Evolutionary conservation across 2,329 filamentous ascomycete genomes (phyloP).

Genomic region (Sphaerulina vaccinii): DNA sequence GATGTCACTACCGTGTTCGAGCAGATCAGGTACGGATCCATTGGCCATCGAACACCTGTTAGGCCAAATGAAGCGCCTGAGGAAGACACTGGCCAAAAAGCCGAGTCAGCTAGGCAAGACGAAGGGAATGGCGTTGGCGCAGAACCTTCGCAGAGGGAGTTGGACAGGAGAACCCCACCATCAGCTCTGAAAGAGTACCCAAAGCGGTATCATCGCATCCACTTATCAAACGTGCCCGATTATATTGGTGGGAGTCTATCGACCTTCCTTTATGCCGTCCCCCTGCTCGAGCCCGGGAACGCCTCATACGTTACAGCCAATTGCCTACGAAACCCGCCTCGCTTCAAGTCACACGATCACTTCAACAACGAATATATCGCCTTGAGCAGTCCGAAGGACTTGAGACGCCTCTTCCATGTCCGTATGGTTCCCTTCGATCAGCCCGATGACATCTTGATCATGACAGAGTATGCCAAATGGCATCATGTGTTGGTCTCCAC

Average conservation of each 20-base stretch:
- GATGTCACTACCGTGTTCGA: constrained; percentile 17
- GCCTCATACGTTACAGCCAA: constrained; percentile 7
- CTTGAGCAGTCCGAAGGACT: constrained; percentile 3
- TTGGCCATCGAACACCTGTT: not conserved
- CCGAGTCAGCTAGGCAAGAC: no score
- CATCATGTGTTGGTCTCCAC: not conserved
- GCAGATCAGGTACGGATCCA: constrained; percentile 19
- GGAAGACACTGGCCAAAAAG: no score
- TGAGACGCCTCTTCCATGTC: constrained; percentile 11
- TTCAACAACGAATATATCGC: constrained; percentile 16
- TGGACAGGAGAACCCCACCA: no score
- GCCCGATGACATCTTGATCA: not conserved
- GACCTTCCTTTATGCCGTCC: constrained; percentile 11
- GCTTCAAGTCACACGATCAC: constrained; percentile 2
- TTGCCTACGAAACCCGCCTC: constrained; percentile 12
- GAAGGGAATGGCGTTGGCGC: no score
- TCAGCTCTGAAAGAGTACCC: constrained; percentile 10
- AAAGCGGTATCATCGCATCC: constrained; percentile 15
- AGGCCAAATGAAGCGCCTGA: no score
- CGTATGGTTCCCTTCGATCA: not conserved
- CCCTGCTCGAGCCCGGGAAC: constrained; percentile 5
- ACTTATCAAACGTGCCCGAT: constrained; percentile 20
- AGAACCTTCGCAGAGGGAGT: no score
- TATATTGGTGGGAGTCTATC: constrained; percentile 14
- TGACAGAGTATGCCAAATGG: constrained; percentile 5